phyloP scores from a whole-genome alignment of 352 stramenopile species.

The Globisporangium nagaii region DNA sequence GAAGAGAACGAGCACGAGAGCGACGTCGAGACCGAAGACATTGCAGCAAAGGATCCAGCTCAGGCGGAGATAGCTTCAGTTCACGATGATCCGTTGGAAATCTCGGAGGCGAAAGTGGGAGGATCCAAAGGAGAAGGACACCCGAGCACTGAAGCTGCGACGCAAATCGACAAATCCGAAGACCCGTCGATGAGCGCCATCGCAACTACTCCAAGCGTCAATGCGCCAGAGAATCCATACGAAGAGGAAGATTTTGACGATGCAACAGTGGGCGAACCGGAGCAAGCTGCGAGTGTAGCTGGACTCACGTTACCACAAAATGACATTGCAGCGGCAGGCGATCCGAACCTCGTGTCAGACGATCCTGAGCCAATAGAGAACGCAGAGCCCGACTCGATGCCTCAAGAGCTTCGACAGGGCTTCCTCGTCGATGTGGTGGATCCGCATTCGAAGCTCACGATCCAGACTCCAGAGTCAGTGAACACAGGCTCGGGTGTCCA shows the following conservation, averaged over 20 bases:
- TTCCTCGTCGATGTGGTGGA: conserved; percentile 4
- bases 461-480: too few relatives aligned
- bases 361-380: neutral
- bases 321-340: too few relatives aligned
- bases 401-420: neutral
- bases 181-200: neutral
- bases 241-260: conserved; percentile 33
- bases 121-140: neutral
- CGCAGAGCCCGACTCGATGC: too few relatives aligned
- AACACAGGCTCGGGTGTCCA: neutral
- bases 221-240: conserved; percentile 2
- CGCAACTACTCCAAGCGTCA: neutral
- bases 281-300: neutral
- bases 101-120: neutral
- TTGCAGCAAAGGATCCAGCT: neutral
- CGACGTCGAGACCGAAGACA: neutral
- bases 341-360: neutral
- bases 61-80: neutral
- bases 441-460: neutral
- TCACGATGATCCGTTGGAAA: neutral
- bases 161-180: neutral
- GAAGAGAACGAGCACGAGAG: neutral
- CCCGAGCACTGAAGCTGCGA: neutral
- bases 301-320: too few relatives aligned
- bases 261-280: neutral